phyloP scores from a whole-genome alignment of 441 rosid species.

The Cnidoscolus chayamansa region DNA sequence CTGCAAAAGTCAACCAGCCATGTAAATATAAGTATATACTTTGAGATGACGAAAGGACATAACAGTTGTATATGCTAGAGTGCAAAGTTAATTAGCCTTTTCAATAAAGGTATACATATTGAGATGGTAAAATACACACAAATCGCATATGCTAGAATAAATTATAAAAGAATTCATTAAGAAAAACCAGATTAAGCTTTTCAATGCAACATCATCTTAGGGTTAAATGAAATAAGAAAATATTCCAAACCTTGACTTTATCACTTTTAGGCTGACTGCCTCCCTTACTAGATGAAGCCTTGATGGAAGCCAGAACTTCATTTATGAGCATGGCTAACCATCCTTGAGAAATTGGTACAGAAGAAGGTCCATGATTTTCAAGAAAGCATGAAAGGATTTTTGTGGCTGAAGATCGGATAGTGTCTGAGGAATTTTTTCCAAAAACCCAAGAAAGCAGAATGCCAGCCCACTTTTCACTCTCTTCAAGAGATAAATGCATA shows the following conservation, averaged over 20 bases:
- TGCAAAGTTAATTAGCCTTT: constrained; percentile 23
- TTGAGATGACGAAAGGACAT: constrained; percentile 20
- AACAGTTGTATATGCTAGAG: constrained; percentile 8
- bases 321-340: constrained; percentile 79
- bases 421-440: constrained; percentile 58
- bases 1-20: constrained; percentile 37
- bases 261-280: constrained; percentile 52
- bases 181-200: no score
- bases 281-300: constrained; percentile 52
- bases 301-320: constrained; percentile 58
- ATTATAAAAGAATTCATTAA: background rate
- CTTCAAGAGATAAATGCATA: constrained; percentile 70
- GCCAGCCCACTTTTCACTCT: constrained; percentile 89
- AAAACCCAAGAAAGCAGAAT: constrained; percentile 79
- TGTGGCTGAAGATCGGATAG: constrained; percentile 61
- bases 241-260: constrained; percentile 60
- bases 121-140: constrained; percentile 22
- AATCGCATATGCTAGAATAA: constrained; percentile 1
- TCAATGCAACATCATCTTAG: constrained; percentile 4
- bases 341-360: constrained; percentile 87
- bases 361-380: constrained; percentile 69
- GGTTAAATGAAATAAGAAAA: constrained; percentile 11
- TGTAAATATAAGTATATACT: constrained; percentile 10
- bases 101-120: constrained; percentile 12
- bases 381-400: constrained; percentile 76